phyloP scores from a whole-genome alignment of 2,329 filamentous ascomycete genomes.

The Aphanoascus verrucosus region DNA sequence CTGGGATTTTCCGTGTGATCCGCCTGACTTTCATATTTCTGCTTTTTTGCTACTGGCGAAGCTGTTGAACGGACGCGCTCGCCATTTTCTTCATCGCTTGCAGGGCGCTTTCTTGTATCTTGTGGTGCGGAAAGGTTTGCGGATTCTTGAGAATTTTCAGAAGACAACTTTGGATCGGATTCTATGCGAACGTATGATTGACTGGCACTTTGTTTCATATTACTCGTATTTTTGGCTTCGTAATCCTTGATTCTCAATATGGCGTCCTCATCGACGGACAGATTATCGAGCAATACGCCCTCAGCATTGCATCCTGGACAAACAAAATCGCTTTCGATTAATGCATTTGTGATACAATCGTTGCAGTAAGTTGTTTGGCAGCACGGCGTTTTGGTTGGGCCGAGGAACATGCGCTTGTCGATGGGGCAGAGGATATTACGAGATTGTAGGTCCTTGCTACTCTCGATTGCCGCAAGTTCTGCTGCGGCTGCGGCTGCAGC shows the following conservation, averaged over 20 bases:
- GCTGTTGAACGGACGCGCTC: conserved; percentile 30
- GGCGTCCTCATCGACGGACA: conserved; percentile 70
- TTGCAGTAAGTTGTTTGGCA: conserved; percentile 98
- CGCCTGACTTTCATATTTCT: conserved; percentile 34
- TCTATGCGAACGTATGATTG: conserved; percentile 15
- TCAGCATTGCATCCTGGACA: conserved; percentile 88
- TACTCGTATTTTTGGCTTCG: conserved; percentile 42
- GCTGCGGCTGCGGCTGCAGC: conserved; percentile 72
- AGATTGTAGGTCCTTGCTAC: conserved; percentile 78
- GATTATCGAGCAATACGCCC: conserved; percentile 84
- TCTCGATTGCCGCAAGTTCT: conserved; percentile 63
- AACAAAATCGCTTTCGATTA: conserved; percentile 95
- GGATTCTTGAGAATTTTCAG: conserved; percentile 20
- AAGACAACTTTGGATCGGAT: background rate
- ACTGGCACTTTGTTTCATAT: conserved; percentile 28
- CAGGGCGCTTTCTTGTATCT: conserved; percentile 65
- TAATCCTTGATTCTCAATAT: conserved; percentile 69
- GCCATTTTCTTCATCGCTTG: conserved; percentile 58
- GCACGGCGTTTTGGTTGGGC: conserved; percentile 98
- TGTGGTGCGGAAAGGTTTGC: conserved; percentile 25
- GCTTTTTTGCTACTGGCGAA: conserved; percentile 30
- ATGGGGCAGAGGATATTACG: conserved; percentile 84
- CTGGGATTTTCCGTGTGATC: background rate
- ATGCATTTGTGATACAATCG: conserved; percentile 97
- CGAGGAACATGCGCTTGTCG: conserved; percentile 96